Conservation (phyloP, 805 yeast species). For the Lachancea sp. region DNA sequence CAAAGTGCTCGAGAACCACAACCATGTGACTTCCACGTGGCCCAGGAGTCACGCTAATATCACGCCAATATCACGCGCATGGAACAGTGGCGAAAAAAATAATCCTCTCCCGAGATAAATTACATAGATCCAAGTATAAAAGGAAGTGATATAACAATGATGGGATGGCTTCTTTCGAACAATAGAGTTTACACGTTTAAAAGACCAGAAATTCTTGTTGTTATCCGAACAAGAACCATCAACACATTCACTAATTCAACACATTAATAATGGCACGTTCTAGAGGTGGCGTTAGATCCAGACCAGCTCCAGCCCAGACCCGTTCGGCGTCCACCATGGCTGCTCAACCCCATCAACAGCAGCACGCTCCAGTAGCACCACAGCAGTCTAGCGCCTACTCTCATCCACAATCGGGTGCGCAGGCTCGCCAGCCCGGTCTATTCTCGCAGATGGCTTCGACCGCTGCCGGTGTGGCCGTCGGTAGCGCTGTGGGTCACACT, state of each 20-base stretch:
- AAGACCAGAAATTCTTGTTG: too few relatives aligned
- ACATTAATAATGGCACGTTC: constrained; percentile 38
- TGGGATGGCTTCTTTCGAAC: too few relatives aligned
- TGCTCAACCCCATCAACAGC: constrained; percentile 44
- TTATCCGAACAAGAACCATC: too few relatives aligned
- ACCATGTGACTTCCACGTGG: not conserved
- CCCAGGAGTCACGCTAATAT: not conserved
- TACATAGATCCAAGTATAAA: not conserved
- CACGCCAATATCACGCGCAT: not conserved
- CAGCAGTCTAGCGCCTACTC: constrained; percentile 34
- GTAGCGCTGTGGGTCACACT: constrained; percentile 95
- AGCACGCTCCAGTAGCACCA: constrained; percentile 11
- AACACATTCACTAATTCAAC: not conserved
- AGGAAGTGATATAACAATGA: not conserved
- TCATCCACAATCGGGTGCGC: constrained; percentile 44
- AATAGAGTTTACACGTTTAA: too few relatives aligned
- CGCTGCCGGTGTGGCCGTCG: constrained; percentile 99
- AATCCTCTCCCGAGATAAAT: not conserved
- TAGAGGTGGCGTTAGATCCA: constrained; percentile 40
- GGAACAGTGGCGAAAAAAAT: not conserved
- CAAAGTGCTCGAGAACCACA: not conserved
- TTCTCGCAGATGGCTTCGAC: constrained; percentile 97
- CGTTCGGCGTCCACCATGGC: constrained; percentile 79
- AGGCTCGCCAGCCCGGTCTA: constrained; percentile 69
- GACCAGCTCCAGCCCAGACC: constrained; percentile 44